These are phyloP conservation scores for Kodamaea laetipori DNA, from an alignment of 805 yeast genomes.

Conservation along the genomic window DNA sequence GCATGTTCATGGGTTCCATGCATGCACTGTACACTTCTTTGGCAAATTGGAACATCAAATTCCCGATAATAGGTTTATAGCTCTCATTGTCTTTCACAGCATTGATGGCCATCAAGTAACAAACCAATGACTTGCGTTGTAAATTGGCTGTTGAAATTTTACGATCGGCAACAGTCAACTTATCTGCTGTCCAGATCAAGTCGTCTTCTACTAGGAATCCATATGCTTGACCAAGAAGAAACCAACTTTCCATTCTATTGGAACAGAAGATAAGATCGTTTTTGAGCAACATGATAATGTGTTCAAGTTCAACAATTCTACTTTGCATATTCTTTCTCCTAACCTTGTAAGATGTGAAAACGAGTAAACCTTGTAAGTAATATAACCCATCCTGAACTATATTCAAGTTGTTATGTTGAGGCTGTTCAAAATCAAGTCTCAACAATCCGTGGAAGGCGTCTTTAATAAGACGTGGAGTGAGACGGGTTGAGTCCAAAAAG, in stretches of 20 bases:
- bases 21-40: slow-evolving; percentile 61
- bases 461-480: slow-evolving; percentile 49
- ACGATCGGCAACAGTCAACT: slow-evolving; percentile 62
- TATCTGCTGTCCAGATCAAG: slow-evolving; percentile 89
- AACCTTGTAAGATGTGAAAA: slow-evolving; percentile 65
- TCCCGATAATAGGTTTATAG: slow-evolving; percentile 37
- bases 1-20: slow-evolving; percentile 64
- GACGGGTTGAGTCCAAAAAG: slow-evolving; percentile 46
- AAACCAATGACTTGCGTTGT: slow-evolving; percentile 70
- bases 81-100: slow-evolving; percentile 15
- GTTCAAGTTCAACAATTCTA: slow-evolving; percentile 77
- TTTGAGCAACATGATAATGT: slow-evolving; percentile 64
- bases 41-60: slow-evolving; percentile 56
- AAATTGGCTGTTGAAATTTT: slow-evolving; percentile 59
- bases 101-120: slow-evolving; percentile 74
- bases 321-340: slow-evolving; percentile 80
- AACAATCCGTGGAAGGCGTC: slow-evolving; percentile 56
- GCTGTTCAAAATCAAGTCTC: slow-evolving; percentile 26
- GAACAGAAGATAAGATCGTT: slow-evolving; percentile 69
- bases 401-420: slow-evolving; percentile 23
- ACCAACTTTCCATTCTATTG: slow-evolving; percentile 82
- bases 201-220: slow-evolving; percentile 85
- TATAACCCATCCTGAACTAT: slow-evolving; percentile 59
- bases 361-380: slow-evolving; percentile 66
- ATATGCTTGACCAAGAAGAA: slow-evolving; percentile 75